A percentile compares a stretch with the other conserved stretches of the same genome.
phyloP scores from a whole-genome alignment of 73 alveolate genomes.

The Paramecium octaurelia region DNA sequence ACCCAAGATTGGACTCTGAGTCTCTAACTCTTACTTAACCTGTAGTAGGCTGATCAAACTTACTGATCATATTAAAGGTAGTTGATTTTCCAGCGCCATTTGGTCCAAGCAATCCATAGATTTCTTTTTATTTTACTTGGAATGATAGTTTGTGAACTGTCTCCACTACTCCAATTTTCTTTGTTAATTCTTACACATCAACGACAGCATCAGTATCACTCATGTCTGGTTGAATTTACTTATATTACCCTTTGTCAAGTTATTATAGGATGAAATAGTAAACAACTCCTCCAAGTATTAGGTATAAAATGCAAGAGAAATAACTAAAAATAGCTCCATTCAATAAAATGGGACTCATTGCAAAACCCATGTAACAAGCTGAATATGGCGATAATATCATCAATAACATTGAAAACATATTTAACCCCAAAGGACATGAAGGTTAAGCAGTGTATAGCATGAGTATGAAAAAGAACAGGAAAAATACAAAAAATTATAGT shows the following conservation, averaged over 20 bases:
- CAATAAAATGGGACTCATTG: not conserved
- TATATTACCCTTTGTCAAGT: not conserved
- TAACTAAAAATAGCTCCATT: not conserved
- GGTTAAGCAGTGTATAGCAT: not conserved
- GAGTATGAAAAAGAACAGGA: not conserved
- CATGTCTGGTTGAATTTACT: not conserved
- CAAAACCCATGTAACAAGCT: not conserved
- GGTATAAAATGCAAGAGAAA: not conserved
- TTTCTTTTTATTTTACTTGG: conserved; percentile 41
- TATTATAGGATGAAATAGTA: not conserved
- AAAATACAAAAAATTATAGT: not conserved
- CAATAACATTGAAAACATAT: not conserved
- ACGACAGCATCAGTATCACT: not conserved
- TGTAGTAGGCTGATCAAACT: not conserved
- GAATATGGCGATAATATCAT: not conserved
- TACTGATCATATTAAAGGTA: conserved; percentile 76
- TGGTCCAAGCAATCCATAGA: conserved; percentile 86
- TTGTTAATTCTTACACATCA: conserved; percentile 64
- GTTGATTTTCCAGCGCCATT: conserved; percentile 97
- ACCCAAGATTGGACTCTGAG: conserved; percentile 50
- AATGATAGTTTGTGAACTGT: not conserved
- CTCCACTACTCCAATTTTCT: not conserved
- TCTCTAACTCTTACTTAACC: conserved; percentile 20
- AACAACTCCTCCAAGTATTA: not conserved
- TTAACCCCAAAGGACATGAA: not conserved